Evolutionary conservation across 768 basidiomycete genomes (phyloP), one percentile per base, ranked within the genome.

Genomic region (Baorangia bicolor): DNA sequence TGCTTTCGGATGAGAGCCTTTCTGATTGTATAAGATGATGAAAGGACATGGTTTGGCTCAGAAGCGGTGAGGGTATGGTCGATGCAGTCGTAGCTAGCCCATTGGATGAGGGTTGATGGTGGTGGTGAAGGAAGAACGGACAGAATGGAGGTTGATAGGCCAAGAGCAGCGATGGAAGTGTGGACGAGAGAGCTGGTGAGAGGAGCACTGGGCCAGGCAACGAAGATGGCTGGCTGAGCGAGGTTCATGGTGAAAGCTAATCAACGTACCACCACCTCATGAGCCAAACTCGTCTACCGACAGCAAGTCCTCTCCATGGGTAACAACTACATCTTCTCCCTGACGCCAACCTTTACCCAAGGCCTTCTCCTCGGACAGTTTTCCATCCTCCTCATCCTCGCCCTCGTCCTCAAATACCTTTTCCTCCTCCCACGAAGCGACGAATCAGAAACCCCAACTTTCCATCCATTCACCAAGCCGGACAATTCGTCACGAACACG

Each of bases 1-100:
- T 97, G 93, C 71, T 98, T 98, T 51, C 97, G 84, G 59, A 98
- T 98, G 51, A 99, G 79, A 34, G 89, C 87, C 71, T 98, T 97
- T 56, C 95, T 83, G 67, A 95, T 93, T 14, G 85, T 87, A 67
- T 94, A 95, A 34, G 87, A 87, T 10, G 91, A 95, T 0, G 92
- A 81, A 33, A 94, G 78, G 35, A 85, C 79, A 20, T 66, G 64
- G 23, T 75, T 63, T 12, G 79, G 80, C 41, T 80, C 67, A 9
- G 74, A 62, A 58, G 83, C 80, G 11, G 87, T 87, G 28, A 87
- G 78, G 60, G 85, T 82, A 58, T 95, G 94, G 59, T 90, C 84
- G 53, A 96, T 82, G 40, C 78, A 80, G 66, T 98, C 94, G 76
- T 98, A 98, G 25, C 89, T 84, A 20, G 90, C 86, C 93, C 93